Evolutionary conservation across 257 asterid genomes (phyloP), one percentile per base, ranked within the genome.

Genomic region (Buddleja alternifolia): DNA sequence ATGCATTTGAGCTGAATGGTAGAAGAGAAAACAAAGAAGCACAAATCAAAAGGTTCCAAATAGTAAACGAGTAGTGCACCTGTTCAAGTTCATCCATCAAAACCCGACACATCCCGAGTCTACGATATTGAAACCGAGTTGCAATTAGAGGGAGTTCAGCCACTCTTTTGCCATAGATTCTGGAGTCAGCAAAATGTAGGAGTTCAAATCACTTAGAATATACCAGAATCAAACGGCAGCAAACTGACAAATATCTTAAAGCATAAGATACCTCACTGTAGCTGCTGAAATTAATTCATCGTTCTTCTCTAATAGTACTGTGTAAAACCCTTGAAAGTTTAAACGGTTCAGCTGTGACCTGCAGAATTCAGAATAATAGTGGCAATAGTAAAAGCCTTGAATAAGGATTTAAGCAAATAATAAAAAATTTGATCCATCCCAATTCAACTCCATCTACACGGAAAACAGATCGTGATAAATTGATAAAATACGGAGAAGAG

Each of bases 91-190:
- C 95, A 56, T 89, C 77, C 92, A 91, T 89, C 85, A 91, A 63
- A 77, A 89, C 59, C 23, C 95, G 85, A 70, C 99, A 94, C 96
- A 94, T 92, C 74, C 99, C 99, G 70, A 67, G 96, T 73, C 87
- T 84, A 56, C 97, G 99, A 68, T 84, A 86, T 64, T 85, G 83
- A 72, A 87, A 89, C 51, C 96, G 83, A 60, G 99, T 94, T 14
- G 95, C 97, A 59, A 94, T 79, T 25, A 94, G 85, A 32, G 99
- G 97, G 52, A 94, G 76, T 77, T 94, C 99, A 34, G 99, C 99
- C 64, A 89, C 96, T 77, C 78, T 80, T 67, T 80, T 79, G 59
- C 97, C 98, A 72, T 83, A 77, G 61, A 94, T 86, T 89, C 99
- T 88, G 83, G 32, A 71, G 59, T 68, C 45, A 56, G 66, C 45